Percentiles rank a stretch among this genome's conserved stretches.
Conservation (phyloP, 164 flowering plant genomes). For the Buxus sempervirens region DNA sequence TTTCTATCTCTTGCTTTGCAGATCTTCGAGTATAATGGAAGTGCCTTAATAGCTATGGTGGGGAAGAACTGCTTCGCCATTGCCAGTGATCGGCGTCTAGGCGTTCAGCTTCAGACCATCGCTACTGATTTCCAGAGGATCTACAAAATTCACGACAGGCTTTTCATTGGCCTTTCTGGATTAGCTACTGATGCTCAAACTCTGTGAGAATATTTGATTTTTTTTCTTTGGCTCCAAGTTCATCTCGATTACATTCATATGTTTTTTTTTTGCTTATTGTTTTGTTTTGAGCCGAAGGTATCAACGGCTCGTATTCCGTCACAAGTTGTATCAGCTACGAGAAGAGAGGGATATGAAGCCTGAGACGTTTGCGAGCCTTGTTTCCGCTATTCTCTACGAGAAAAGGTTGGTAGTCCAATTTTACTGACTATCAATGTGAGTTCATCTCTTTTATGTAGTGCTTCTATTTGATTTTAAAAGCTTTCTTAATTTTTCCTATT, state of each 20-base stretch:
- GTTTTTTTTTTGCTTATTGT: background rate
- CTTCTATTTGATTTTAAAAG: background rate
- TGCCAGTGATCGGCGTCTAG: slow-evolving; percentile 88
- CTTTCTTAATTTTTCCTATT: too few relatives aligned
- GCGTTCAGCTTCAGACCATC: slow-evolving; percentile 92
- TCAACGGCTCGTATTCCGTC: slow-evolving; percentile 83
- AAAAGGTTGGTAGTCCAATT: slow-evolving; percentile 53
- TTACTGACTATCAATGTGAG: background rate
- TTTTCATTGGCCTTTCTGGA: slow-evolving; percentile 80
- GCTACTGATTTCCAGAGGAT: slow-evolving; percentile 89
- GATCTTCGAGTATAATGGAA: slow-evolving; percentile 98
- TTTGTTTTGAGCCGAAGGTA: slow-evolving; percentile 35
- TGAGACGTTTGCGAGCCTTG: slow-evolving; percentile 90
- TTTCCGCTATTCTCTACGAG: slow-evolving; percentile 90
- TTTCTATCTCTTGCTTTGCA: slow-evolving; percentile 23
- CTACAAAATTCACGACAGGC: slow-evolving; percentile 66
- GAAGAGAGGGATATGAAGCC: slow-evolving; percentile 98
- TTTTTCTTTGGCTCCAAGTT: background rate
- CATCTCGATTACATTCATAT: background rate
- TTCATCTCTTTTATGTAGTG: background rate
- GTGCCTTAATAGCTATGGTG: slow-evolving; percentile 93
- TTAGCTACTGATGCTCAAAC: slow-evolving; percentile 95
- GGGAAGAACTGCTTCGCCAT: slow-evolving; percentile 97
- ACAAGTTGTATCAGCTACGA: slow-evolving; percentile 82
- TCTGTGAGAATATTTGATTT: slow-evolving; percentile 37